A percentile compares a stretch with the other conserved stretches of the same genome.
Conservation (phyloP, 257 asterid species). For the Fraxinus quadrangulata region DNA sequence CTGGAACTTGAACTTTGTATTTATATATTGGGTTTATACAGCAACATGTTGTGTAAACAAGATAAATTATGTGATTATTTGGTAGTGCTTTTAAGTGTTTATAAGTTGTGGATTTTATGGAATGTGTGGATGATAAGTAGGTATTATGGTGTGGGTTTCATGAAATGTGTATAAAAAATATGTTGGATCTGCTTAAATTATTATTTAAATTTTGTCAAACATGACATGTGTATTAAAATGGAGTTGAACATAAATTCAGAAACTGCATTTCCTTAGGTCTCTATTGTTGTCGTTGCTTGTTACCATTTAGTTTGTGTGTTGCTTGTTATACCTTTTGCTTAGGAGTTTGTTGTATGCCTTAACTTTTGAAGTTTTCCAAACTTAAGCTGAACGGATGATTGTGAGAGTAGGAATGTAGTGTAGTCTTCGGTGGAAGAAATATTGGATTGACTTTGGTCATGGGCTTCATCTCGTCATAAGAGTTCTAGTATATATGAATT, state of each 20-base stretch:
- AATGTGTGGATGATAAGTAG: no score
- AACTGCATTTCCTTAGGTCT: not conserved
- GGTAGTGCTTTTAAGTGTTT: no score
- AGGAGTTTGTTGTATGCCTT: not conserved
- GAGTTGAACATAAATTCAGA: no score
- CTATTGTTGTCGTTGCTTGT: not conserved
- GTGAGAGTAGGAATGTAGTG: not conserved
- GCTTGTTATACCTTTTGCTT: slow-evolving; percentile 1
- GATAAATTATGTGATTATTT: not conserved
- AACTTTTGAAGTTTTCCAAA: not conserved
- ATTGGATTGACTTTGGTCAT: not conserved
- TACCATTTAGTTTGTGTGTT: not conserved
- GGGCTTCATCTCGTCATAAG: not conserved
- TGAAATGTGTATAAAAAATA: no score
- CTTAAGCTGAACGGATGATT: not conserved
- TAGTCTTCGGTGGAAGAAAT: not conserved
- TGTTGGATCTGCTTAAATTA: no score
- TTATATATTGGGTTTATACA: not conserved
- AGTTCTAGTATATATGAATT: not conserved
- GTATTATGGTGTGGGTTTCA: no score
- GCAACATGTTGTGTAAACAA: not conserved
- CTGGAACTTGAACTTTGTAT: not conserved
- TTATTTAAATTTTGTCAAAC: no score
- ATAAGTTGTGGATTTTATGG: no score
- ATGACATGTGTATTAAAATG: no score